Percentiles rank a stretch among this genome's conserved stretches.
These are phyloP conservation scores for Cotoneaster glaucophyllus DNA, from an alignment of 306 rosid genomes.

Conservation along the genomic window DNA sequence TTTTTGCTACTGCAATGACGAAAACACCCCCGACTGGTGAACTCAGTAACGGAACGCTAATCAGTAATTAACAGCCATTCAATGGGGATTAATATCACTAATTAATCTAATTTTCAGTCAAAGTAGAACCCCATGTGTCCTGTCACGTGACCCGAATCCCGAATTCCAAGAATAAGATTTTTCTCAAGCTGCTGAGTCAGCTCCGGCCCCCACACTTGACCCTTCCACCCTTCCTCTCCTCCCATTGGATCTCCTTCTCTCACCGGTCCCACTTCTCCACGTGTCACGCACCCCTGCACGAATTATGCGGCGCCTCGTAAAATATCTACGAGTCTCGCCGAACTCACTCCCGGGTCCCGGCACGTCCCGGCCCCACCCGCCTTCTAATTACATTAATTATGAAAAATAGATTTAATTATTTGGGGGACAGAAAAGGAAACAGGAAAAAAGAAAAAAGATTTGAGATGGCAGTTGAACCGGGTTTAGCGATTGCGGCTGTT, in stretches of 20 bases:
- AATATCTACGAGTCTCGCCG: conserved; percentile 16
- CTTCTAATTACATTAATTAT: too few species aligned
- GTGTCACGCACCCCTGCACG: conserved; percentile 16
- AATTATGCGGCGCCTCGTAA: conserved; percentile 26
- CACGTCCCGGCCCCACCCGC: too few species aligned
- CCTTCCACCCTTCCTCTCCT: conserved; percentile 14
- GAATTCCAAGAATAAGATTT: conserved; percentile 3
- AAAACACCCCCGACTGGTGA: not conserved
- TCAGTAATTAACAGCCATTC: conserved; percentile 9
- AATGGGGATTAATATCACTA: conserved; percentile 21
- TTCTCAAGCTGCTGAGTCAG: conserved; percentile 14
- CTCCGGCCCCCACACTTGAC: conserved; percentile 11
- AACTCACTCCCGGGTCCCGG: not conserved
- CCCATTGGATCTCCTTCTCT: conserved; percentile 2
- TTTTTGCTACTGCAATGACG: not conserved
- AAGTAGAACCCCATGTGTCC: conserved; percentile 43
- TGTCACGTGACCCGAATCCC: conserved; percentile 64
- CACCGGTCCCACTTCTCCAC: not conserved
- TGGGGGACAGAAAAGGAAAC: not conserved
- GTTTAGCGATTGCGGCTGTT: conserved; percentile 33
- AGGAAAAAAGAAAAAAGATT: too few species aligned
- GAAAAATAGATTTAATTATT: not conserved
- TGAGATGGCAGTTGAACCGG: conserved; percentile 18
- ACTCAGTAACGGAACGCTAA: not conserved
- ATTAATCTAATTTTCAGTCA: conserved; percentile 36